phyloP scores from a whole-genome alignment of 176 grass and related monocot genomes.

The Juncus effusus region DNA sequence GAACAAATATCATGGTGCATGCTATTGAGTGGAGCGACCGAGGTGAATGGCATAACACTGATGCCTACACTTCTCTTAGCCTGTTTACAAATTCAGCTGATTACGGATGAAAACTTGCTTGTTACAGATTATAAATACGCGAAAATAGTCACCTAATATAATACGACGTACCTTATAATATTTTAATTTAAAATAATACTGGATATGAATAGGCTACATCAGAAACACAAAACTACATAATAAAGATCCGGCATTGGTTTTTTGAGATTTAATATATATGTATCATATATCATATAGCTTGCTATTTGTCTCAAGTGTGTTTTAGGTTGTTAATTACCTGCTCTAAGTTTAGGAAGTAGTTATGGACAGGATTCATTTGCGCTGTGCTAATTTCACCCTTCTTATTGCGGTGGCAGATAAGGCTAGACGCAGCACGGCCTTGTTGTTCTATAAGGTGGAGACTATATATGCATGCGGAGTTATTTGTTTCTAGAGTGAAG shows the following conservation, averaged over 20 bases:
- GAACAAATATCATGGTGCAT: constrained; percentile 42
- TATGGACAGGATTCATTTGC: constrained; percentile 31
- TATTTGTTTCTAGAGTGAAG: neutral
- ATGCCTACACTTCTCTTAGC: constrained; percentile 17
- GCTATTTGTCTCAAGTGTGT: too few species aligned
- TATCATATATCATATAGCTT: too few species aligned
- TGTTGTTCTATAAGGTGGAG: constrained; percentile 33
- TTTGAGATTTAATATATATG: too few species aligned
- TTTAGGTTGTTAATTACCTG: neutral
- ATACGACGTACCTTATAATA: too few species aligned
- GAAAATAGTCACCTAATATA: too few species aligned
- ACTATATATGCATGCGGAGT: constrained; percentile 21
- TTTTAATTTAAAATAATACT: too few species aligned
- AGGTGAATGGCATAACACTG: constrained; percentile 33
- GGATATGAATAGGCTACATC: too few species aligned
- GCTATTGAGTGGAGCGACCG: constrained; percentile 29
- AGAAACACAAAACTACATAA: too few species aligned
- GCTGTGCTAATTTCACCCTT: constrained; percentile 15
- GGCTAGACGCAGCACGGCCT: constrained; percentile 23
- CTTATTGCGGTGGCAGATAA: constrained; percentile 28
- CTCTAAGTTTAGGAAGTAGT: constrained; percentile 27
- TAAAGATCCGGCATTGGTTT: too few species aligned
- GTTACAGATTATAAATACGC: too few species aligned
- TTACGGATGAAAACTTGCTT: neutral
- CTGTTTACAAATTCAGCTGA: constrained; percentile 15